A percentile compares a stretch with the other conserved stretches of the same genome.
phyloP scores from a whole-genome alignment of 2,329 filamentous ascomycete genomes.

The Cytospora schulzeri region DNA sequence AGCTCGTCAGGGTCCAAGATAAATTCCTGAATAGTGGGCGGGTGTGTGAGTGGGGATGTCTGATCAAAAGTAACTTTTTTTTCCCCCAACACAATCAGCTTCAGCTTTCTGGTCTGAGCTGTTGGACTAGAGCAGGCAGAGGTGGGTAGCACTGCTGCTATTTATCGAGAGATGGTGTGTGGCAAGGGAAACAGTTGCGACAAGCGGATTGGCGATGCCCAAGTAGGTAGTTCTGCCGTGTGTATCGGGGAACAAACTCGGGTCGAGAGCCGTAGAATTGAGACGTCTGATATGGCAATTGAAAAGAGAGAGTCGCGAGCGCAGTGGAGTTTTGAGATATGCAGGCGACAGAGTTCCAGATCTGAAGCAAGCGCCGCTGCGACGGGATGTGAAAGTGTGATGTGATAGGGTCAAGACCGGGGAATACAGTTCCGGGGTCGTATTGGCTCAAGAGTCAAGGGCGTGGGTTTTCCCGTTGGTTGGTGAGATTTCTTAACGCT shows the following conservation, averaged over 20 bases:
- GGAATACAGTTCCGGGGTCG: slow-evolving; percentile 19
- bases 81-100: neutral
- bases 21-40: neutral
- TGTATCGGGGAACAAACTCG: slow-evolving; percentile 4
- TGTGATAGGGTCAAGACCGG: slow-evolving; percentile 18
- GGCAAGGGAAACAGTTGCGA: slow-evolving; percentile 3
- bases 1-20: neutral
- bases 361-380: slow-evolving; percentile 16
- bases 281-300: slow-evolving; percentile 10
- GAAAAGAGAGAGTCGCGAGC: neutral
- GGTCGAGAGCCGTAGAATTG: neutral
- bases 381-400: slow-evolving; percentile 15
- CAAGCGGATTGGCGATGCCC: slow-evolving; percentile 11
- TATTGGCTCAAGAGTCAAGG: slow-evolving; percentile 8
- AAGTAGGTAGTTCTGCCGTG: slow-evolving; percentile 1
- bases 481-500: neutral
- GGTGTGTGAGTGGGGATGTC: neutral
- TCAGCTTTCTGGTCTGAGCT: slow-evolving; percentile 10
- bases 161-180: slow-evolving; percentile 5
- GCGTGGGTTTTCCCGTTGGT: neutral
- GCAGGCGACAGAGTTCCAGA: slow-evolving; percentile 11
- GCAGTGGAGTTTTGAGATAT: neutral
- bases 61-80: neutral
- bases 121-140: neutral
- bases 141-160: slow-evolving; percentile 15